Conservation (phyloP, 305 asterid genomes). For the Fraxinus albicans region DNA sequence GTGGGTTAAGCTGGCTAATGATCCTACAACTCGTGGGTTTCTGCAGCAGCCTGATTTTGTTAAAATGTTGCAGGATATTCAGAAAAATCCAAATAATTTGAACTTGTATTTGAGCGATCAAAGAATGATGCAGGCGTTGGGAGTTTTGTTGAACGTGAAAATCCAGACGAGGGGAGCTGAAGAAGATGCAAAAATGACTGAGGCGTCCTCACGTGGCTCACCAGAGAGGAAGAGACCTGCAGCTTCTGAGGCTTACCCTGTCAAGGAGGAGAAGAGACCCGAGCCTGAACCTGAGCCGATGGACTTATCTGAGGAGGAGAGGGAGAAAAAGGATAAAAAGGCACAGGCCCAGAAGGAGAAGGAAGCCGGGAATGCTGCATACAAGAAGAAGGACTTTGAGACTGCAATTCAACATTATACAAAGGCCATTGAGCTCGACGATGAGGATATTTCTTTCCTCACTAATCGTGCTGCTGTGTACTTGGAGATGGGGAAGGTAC, state of each 20-base stretch:
- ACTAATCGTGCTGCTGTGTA: slow-evolving; percentile 93
- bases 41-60: slow-evolving; percentile 75
- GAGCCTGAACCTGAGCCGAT: slow-evolving; percentile 46
- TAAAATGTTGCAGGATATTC: slow-evolving; percentile 76
- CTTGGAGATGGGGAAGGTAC: slow-evolving; percentile 88
- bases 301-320: slow-evolving; percentile 40
- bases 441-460: slow-evolving; percentile 72
- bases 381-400: slow-evolving; percentile 89
- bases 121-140: slow-evolving; percentile 82
- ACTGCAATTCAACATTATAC: slow-evolving; percentile 70
- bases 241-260: slow-evolving; percentile 34
- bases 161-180: slow-evolving; percentile 49
- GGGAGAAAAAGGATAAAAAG: slow-evolving; percentile 39
- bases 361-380: slow-evolving; percentile 81
- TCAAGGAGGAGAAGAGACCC: slow-evolving; percentile 48
- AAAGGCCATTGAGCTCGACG: slow-evolving; percentile 68
- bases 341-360: slow-evolving; percentile 68
- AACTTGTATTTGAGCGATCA: slow-evolving; percentile 66
- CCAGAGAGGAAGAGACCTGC: slow-evolving; percentile 61
- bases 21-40: slow-evolving; percentile 54
- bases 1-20: slow-evolving; percentile 73
- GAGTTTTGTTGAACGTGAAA: slow-evolving; percentile 66
- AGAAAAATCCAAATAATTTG: slow-evolving; percentile 65
- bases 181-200: slow-evolving; percentile 38
- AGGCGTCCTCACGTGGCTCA: slow-evolving; percentile 24